These are phyloP conservation scores for Colletotrichum horii DNA, from an alignment of 2,329 filamentous ascomycete species.

Conservation along the genomic window DNA sequence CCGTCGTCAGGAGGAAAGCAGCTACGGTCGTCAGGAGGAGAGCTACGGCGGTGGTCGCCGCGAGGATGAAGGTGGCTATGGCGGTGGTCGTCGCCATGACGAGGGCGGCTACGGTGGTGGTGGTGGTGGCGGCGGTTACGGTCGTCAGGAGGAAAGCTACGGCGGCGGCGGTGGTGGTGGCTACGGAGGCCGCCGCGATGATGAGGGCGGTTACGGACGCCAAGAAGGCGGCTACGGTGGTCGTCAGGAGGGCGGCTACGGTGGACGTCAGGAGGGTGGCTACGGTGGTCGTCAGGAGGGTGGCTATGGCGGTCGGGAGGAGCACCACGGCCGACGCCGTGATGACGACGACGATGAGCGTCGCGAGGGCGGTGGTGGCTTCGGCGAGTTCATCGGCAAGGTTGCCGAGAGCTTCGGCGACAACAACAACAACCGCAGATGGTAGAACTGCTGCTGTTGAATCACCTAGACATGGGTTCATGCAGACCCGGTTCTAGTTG, in stretches of 20 bases:
- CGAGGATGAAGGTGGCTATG: constrained; percentile 26
- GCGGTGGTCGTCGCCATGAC: constrained; percentile 27
- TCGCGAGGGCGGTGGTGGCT: constrained; percentile 18
- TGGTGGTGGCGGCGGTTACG: neutral
- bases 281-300: constrained; percentile 24
- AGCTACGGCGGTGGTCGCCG: constrained; percentile 26
- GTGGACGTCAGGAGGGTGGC: constrained; percentile 23
- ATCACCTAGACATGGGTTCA: neutral
- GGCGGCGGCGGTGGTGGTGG: neutral
- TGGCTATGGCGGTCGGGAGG: constrained; percentile 19
- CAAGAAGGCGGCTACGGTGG: neutral
- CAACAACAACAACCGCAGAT: constrained; percentile 20
- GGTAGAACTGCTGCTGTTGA: neutral
- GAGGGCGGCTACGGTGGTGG: neutral
- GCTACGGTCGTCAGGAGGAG: constrained; percentile 7
- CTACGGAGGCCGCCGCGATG: no score
- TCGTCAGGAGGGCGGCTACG: neutral
- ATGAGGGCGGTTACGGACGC: no score
- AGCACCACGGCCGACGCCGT: constrained; percentile 21
- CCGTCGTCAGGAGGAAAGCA: constrained; percentile 23
- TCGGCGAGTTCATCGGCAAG: constrained; percentile 27
- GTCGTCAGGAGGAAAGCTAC: constrained; percentile 21
- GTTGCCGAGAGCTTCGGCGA: constrained; percentile 20
- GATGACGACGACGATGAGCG: neutral
- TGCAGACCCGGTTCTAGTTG: neutral